Evolutionary conservation across 352 stramenopile species (phyloP), one percentile per base, ranked within the genome.

Genomic region (Pythium utonaiense): DNA sequence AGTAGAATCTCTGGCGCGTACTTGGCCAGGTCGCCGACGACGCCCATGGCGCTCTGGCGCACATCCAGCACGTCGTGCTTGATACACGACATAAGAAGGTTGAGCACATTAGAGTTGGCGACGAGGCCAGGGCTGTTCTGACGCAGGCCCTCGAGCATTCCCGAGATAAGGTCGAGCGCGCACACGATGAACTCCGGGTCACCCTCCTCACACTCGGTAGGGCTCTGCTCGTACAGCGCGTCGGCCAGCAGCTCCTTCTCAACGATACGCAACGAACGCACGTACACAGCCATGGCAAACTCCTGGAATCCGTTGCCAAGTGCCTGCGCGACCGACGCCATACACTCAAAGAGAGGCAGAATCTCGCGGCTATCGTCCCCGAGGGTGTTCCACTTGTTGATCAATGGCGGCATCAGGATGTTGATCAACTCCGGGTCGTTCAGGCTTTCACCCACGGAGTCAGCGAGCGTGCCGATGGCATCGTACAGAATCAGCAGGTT

Each of bases 401-500:
- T 90, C 34, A 99, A 78, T 27, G 89, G 79, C 30, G 96, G 96
- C 70, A 99, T 95, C 27, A 98, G 90, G 22, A 98, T 83, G 49
- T 77, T 78, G 40, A 98, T 96, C 38, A 98, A 69, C 55, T 96
- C 77, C 3, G 86, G 79, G 63, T 98, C 78, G 44, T 97, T 98
- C 71, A 98, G 80, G n/a, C 88, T 74, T 44, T 91, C 75, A 13
- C 95, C 95, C 30, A 98, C 88, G 25, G 82, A 97, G 66, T 99
- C 95, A 0, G 95, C 96, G 45, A 99, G 89, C 56, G 96, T 98
- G 17, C 94, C 94, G 21, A 99, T 89, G 24, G 91, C 96, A 66
- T 99, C 96, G 74, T 98, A 98, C 62, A 98, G 72, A 48, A 98
- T 97, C 22, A 99, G 66, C 42, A 98, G 65, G 74, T 96, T 98